Percentiles rank a stretch among this genome's conserved stretches.
Conservation (phyloP, 2,329 filamentous ascomycete species). For the Diaporthe ilicicola region DNA sequence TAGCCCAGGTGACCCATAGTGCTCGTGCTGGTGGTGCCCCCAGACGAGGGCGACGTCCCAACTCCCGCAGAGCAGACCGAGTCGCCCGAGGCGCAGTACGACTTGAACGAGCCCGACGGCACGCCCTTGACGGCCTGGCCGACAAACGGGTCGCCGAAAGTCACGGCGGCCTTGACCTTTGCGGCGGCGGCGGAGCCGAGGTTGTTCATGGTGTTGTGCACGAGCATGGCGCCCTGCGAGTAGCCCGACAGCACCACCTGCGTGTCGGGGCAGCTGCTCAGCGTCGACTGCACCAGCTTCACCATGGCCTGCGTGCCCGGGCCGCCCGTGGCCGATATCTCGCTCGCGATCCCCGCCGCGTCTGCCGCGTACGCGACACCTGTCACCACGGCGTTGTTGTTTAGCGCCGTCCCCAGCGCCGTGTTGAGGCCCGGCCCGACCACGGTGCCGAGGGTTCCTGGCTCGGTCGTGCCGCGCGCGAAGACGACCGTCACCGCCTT, state of each 20-base stretch:
- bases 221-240: conserved; percentile 42
- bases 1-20: conserved; percentile 31
- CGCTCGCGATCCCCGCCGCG: conserved; percentile 35
- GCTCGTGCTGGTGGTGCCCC: conserved; percentile 26
- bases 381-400: conserved; percentile 36
- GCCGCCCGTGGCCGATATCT: conserved; percentile 33
- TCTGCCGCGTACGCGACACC: conserved; percentile 40
- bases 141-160: conserved; percentile 40
- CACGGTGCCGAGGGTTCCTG: conserved; percentile 38
- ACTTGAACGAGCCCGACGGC: conserved; percentile 10
- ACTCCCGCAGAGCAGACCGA: conserved; percentile 20
- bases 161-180: conserved; percentile 37
- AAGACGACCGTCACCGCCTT: conserved; percentile 38
- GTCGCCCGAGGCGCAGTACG: conserved; percentile 33
- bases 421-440: conserved; percentile 38
- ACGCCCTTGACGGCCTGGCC: conserved; percentile 20
- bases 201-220: conserved; percentile 40
- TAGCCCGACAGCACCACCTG: conserved; percentile 53
- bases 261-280: conserved; percentile 48
- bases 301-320: conserved; percentile 61
- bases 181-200: conserved; percentile 26
- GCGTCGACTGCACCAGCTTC: conserved; percentile 37
- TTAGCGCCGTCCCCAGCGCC: conserved; percentile 32
- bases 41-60: conserved; percentile 17
- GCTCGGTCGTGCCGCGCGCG: conserved; percentile 41